Percentiles rank a stretch among this genome's conserved stretches.
These are phyloP conservation scores for Clathrospora elynae DNA, from an alignment of 2,329 filamentous ascomycete genomes.

Conservation along the genomic window DNA sequence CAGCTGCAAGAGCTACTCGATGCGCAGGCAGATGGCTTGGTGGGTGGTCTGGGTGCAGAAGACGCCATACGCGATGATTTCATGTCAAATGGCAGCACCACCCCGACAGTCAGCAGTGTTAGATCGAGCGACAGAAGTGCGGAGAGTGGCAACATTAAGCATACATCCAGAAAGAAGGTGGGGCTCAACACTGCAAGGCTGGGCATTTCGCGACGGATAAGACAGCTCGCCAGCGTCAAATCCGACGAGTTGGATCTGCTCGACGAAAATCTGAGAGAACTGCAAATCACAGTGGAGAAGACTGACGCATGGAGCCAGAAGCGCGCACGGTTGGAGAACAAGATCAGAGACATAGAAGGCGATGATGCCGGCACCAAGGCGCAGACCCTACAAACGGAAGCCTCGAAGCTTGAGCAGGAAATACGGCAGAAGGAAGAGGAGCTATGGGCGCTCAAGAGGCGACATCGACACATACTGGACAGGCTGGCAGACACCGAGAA, in stretches of 20 bases:
- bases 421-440: constrained; percentile 70
- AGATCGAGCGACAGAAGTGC: constrained; percentile 38
- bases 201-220: constrained; percentile 67
- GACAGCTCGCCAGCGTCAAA: constrained; percentile 68
- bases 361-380: constrained; percentile 64
- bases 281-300: constrained; percentile 63
- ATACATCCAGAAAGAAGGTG: constrained; percentile 53
- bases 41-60: constrained; percentile 53
- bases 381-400: constrained; percentile 57
- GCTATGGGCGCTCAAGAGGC: constrained; percentile 64
- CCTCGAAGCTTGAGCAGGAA: constrained; percentile 61
- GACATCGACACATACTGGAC: constrained; percentile 63
- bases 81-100: constrained; percentile 56
- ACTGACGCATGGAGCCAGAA: constrained; percentile 65
- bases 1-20: constrained; percentile 65
- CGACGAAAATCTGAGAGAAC: constrained; percentile 60
- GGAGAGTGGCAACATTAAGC: constrained; percentile 24
- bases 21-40: constrained; percentile 63
- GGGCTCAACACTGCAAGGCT: constrained; percentile 67
- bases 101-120: constrained; percentile 52
- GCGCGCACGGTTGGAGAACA: constrained; percentile 59
- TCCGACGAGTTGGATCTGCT: constrained; percentile 69
- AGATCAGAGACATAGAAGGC: constrained; percentile 61
- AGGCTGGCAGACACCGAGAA: constrained; percentile 68
- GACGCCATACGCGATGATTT: constrained; percentile 47